Evolutionary conservation across 768 basidiomycete species (phyloP).

Genomic region (Lactarius evosmus): DNA sequence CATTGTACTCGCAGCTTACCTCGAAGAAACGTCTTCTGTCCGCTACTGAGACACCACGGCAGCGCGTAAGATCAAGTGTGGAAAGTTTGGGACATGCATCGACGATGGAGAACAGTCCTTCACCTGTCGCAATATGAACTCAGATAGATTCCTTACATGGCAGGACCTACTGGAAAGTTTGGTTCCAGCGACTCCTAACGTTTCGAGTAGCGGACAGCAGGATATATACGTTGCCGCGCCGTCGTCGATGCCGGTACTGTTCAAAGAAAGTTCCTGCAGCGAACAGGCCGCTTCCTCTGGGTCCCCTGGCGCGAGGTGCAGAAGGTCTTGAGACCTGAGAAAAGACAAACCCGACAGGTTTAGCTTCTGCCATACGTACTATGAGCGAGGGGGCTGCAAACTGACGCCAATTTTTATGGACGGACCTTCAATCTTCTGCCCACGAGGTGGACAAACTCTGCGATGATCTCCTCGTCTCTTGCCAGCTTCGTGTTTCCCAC

Average conservation of each 20-base stretch:
- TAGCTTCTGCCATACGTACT: conserved; percentile 44
- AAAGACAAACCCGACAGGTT: conserved; percentile 54
- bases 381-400: conserved; percentile 9
- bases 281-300: conserved; percentile 36
- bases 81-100: conserved; percentile 52
- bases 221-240: conserved; percentile 51
- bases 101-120: conserved; percentile 54
- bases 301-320: conserved; percentile 44
- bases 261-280: conserved; percentile 51
- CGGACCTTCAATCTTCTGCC: conserved; percentile 43
- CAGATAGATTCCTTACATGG: not conserved
- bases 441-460: conserved; percentile 47
- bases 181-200: conserved; percentile 54
- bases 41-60: conserved; percentile 55
- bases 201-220: conserved; percentile 46
- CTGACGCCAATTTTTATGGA: not conserved
- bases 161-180: conserved; percentile 52
- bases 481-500: conserved; percentile 65
- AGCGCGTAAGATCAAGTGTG: conserved; percentile 63
- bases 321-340: conserved; percentile 51
- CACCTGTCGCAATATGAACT: conserved; percentile 37
- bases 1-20: conserved; percentile 34
- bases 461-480: conserved; percentile 38
- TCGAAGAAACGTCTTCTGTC: conserved; percentile 68
- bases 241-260: conserved; percentile 62